phyloP scores from a whole-genome alignment of 2,329 filamentous ascomycete genomes.

The Pseudomassariella vexata region DNA sequence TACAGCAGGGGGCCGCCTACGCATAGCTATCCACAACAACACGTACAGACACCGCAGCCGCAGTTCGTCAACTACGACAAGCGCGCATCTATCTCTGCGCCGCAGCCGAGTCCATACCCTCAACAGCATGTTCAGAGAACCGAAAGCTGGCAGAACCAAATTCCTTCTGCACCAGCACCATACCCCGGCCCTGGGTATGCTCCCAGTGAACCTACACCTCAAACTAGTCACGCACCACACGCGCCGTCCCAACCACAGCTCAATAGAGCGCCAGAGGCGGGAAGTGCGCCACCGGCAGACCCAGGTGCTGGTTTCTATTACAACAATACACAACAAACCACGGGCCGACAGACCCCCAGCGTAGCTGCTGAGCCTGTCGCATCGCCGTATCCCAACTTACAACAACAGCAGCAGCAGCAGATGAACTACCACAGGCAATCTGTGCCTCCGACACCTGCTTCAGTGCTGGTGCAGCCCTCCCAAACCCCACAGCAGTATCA shows the following conservation, averaged over 20 bases:
- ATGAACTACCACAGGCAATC: slow-evolving; percentile 39
- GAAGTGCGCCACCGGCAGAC: slow-evolving; percentile 36
- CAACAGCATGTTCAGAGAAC: slow-evolving; percentile 40
- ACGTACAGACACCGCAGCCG: slow-evolving; percentile 36
- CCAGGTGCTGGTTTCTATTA: slow-evolving; percentile 56
- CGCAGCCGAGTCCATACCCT: slow-evolving; percentile 36
- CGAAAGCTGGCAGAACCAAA: slow-evolving; percentile 44
- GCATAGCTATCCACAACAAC: slow-evolving; percentile 46
- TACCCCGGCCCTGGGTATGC: slow-evolving; percentile 28
- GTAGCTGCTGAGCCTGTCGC: slow-evolving; percentile 33
- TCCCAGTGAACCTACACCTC: slow-evolving; percentile 25
- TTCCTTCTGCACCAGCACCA: slow-evolving; percentile 30
- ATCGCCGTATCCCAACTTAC: slow-evolving; percentile 49
- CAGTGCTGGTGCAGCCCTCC: slow-evolving; percentile 19
- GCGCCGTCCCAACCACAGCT: slow-evolving; percentile 21
- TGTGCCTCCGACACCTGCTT: slow-evolving; percentile 30
- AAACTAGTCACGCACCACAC: slow-evolving; percentile 20
- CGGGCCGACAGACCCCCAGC: slow-evolving; percentile 30
- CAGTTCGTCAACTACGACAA: slow-evolving; percentile 39
- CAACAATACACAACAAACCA: slow-evolving; percentile 29
- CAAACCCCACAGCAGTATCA: slow-evolving; percentile 25
- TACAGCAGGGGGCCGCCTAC: slow-evolving; percentile 43
- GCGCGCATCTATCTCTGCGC: slow-evolving; percentile 32
- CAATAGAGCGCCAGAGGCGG: slow-evolving; percentile 22
- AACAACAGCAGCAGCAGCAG: slow-evolving; percentile 39